Conservation (phyloP, 1,284 basidiomycete genomes). For the Ceratobasidium sp. region DNA sequence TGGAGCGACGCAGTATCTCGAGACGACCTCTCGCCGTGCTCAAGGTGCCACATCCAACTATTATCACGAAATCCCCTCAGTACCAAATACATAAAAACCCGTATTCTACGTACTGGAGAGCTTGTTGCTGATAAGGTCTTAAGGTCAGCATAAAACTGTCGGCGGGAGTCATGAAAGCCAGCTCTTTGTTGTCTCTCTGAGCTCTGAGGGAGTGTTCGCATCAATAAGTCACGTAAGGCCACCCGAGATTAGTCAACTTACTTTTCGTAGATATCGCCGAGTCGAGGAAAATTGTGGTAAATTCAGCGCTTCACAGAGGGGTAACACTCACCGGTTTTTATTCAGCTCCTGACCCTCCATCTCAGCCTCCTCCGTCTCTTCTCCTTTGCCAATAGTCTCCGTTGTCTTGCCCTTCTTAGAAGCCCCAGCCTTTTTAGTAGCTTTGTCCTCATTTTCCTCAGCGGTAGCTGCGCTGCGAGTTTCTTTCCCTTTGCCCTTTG, state of each 20-base stretch:
- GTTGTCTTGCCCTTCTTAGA: constrained; percentile 69
- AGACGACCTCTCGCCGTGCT: constrained; percentile 72
- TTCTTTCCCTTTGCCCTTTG: constrained; percentile 52
- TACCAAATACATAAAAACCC: neutral
- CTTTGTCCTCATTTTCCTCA: constrained; percentile 50
- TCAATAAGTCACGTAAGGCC: constrained; percentile 45
- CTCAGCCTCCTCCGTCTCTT: constrained; percentile 64
- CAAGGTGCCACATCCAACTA: constrained; percentile 96
- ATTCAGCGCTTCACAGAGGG: constrained; percentile 52
- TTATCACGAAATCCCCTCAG: neutral
- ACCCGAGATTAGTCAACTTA: constrained; percentile 56
- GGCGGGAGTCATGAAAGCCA: constrained; percentile 87
- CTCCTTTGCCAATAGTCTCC: constrained; percentile 67
- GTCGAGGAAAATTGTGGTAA: constrained; percentile 33
- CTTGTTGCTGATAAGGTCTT: constrained; percentile 95
- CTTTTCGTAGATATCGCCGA: constrained; percentile 87
- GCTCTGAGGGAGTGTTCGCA: constrained; percentile 69
- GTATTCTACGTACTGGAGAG: constrained; percentile 70
- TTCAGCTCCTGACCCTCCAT: constrained; percentile 78
- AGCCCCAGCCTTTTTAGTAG: constrained; percentile 57
- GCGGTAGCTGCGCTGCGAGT: constrained; percentile 48
- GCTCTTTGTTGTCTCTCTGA: constrained; percentile 79
- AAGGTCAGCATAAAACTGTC: constrained; percentile 84
- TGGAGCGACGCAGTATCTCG: constrained; percentile 85
- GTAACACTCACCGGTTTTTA: constrained; percentile 67